Evolutionary conservation across 177 flowering plant genomes (phyloP).

Genomic region (Vitis hybrid): DNA sequence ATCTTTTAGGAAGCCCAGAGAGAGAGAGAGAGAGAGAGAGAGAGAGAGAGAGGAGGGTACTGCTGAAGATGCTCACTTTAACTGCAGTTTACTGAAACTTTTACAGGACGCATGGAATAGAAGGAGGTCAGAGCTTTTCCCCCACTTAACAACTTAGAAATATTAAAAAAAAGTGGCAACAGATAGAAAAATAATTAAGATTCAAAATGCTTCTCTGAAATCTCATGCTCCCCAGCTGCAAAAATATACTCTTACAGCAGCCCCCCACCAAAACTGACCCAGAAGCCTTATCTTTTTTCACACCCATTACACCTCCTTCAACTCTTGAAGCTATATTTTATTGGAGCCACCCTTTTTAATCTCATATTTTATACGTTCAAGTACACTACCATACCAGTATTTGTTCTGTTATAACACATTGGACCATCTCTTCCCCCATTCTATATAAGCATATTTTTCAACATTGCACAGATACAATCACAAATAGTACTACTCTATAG

Average conservation of each 20-base stretch:
- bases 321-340: conserved; percentile 15
- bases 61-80: conserved; percentile 24
- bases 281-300: conserved; percentile 44
- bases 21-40: too few species aligned
- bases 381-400: conserved; percentile 2
- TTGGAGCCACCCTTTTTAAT: background rate
- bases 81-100: conserved; percentile 30
- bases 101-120: conserved; percentile 63
- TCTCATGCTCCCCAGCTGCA: conserved; percentile 71
- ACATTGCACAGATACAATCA: conserved; percentile 12
- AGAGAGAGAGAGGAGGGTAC: background rate
- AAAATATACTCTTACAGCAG: conserved; percentile 29
- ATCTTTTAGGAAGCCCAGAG: conserved; percentile 15
- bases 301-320: conserved; percentile 26
- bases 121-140: conserved; percentile 45
- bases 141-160: conserved; percentile 15
- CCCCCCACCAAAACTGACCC: conserved; percentile 48
- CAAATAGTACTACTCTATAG: conserved; percentile 1
- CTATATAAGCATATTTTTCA: conserved; percentile 35
- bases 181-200: conserved; percentile 11
- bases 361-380: conserved; percentile 10
- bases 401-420: conserved; percentile 15
- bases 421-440: conserved; percentile 19
- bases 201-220: conserved; percentile 39
- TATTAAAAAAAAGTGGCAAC: background rate